Percentiles rank a stretch among this genome's conserved stretches.
phyloP scores from a whole-genome alignment of 1,139 yeast species.

The Neolecta irregularis region DNA sequence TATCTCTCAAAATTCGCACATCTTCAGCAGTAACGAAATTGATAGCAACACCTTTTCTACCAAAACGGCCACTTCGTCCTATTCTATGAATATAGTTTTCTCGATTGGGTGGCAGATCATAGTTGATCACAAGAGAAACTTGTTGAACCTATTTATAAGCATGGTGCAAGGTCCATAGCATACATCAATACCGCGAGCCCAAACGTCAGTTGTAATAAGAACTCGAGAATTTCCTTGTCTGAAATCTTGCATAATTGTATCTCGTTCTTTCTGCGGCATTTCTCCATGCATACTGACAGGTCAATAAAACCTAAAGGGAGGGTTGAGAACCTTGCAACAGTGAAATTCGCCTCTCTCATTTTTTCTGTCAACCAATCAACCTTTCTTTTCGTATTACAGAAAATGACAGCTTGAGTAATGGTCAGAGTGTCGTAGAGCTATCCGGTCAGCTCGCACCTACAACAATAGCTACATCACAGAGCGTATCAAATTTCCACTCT shows the following conservation, averaged over 20 bases:
- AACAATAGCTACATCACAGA: slow-evolving; percentile 43
- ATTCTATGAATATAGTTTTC: slow-evolving; percentile 99
- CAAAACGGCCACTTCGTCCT: slow-evolving; percentile 99
- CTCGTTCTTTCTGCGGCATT: slow-evolving; percentile 93
- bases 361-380: slow-evolving; percentile 86
- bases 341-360: slow-evolving; percentile 74
- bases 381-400: slow-evolving; percentile 98
- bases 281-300: slow-evolving; percentile 71
- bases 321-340: slow-evolving; percentile 45
- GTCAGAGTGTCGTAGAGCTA: slow-evolving; percentile 84
- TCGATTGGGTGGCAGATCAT: slow-evolving; percentile 91
- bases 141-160: slow-evolving; percentile 39
- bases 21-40: slow-evolving; percentile 89
- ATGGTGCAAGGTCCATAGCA: not conserved
- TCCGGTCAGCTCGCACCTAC: not conserved
- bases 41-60: slow-evolving; percentile 99
- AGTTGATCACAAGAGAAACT: slow-evolving; percentile 93
- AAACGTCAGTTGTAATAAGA: slow-evolving; percentile 88
- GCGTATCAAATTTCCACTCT: slow-evolving; percentile 85
- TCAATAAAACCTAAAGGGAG: no score
- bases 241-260: slow-evolving; percentile 95
- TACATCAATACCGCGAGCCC: slow-evolving; percentile 99
- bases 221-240: slow-evolving; percentile 97
- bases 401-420: slow-evolving; percentile 96
- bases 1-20: slow-evolving; percentile 88